Conservation (phyloP, 1,139 yeast genomes). For the Meyerozyma sp. region DNA sequence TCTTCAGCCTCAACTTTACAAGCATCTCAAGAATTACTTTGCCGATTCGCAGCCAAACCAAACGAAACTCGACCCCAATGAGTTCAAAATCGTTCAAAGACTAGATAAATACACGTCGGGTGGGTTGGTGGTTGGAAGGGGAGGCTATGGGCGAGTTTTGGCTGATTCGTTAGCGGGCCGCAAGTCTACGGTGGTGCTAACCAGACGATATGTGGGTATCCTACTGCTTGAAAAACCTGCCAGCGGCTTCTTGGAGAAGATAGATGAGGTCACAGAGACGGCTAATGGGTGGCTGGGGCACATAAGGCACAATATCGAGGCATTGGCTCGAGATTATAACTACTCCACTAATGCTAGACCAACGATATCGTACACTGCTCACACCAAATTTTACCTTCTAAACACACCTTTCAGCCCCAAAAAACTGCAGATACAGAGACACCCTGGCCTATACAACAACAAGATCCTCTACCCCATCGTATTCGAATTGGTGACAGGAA, state of each 20-base stretch:
- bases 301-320: constrained; percentile 11
- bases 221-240: constrained; percentile 6
- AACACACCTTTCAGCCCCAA: background rate
- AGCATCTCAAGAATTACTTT: constrained; percentile 7
- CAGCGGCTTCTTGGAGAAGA: background rate
- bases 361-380: background rate
- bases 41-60: background rate
- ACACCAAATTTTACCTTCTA: background rate
- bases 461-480: constrained; percentile 14
- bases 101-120: constrained; percentile 22
- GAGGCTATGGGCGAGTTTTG: constrained; percentile 11
- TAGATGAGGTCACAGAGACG: background rate
- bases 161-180: constrained; percentile 1
- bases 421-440: constrained; percentile 2
- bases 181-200: constrained; percentile 2
- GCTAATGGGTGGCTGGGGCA: constrained; percentile 6
- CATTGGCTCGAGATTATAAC: constrained; percentile 9
- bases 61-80: constrained; percentile 4
- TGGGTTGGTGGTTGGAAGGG: constrained; percentile 18
- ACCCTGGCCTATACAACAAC: constrained; percentile 10
- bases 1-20: constrained; percentile 13
- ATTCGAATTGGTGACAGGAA: constrained; percentile 18
- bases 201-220: constrained; percentile 18
- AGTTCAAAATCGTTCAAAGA: constrained; percentile 17
- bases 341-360: background rate